These are phyloP conservation scores for Candida quercuum DNA, from an alignment of 805 yeast genomes.

Conservation along the genomic window DNA sequence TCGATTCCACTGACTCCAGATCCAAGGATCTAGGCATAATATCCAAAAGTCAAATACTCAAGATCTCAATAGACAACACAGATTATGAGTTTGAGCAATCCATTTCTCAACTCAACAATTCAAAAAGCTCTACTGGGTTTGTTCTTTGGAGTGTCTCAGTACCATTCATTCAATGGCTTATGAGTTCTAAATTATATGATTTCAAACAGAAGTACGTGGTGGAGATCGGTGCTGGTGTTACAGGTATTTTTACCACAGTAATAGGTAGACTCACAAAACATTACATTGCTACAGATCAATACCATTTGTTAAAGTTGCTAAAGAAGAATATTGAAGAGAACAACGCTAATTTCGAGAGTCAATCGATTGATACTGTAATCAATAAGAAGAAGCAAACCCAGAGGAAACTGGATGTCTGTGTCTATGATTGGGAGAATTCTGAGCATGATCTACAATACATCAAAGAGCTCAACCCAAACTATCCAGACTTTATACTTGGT, in stretches of 20 bases:
- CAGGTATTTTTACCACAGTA: slow-evolving; percentile 43
- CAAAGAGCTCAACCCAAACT: slow-evolving; percentile 5
- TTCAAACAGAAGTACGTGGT: slow-evolving; percentile 28
- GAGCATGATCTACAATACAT: slow-evolving; percentile 29
- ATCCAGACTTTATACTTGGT: slow-evolving; percentile 48
- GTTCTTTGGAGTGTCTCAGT: slow-evolving; percentile 54
- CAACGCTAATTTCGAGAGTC: slow-evolving; percentile 18
- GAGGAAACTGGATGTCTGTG: slow-evolving; percentile 37
- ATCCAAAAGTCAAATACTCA: slow-evolving; percentile 21
- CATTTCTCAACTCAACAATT: slow-evolving; percentile 23
- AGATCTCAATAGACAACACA: slow-evolving; percentile 9
- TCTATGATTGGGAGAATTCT: slow-evolving; percentile 57
- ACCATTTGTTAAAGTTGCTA: slow-evolving; percentile 45
- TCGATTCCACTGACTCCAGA: slow-evolving; percentile 2
- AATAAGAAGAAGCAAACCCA: slow-evolving; percentile 2
- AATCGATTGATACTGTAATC: slow-evolving; percentile 15
- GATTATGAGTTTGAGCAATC: slow-evolving; percentile 28
- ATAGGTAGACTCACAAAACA: slow-evolving; percentile 28
- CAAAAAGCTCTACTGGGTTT: slow-evolving; percentile 53
- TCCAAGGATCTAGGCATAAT: slow-evolving; percentile 21
- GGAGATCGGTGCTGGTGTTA: slow-evolving; percentile 61
- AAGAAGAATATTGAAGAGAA: slow-evolving; percentile 41
- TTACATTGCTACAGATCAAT: slow-evolving; percentile 57
- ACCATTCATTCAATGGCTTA: slow-evolving; percentile 48
- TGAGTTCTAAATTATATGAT: slow-evolving; percentile 13